These are phyloP conservation scores for Cyclospora cayetanensis DNA, from an alignment of 169 alveolate species.

Conservation along the genomic window DNA sequence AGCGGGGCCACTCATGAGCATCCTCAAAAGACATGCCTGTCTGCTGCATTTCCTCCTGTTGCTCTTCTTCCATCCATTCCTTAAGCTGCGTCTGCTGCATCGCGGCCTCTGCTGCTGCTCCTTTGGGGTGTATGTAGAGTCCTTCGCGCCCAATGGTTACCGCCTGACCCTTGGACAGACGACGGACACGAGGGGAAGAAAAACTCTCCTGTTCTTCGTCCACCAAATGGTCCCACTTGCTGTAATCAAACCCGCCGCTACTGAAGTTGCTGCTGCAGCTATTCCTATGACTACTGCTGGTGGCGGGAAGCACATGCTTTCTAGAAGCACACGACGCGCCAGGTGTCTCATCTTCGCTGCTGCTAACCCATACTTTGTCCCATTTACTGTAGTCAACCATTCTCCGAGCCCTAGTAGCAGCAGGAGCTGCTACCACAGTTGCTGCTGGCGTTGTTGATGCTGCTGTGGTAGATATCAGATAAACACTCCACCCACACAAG, in stretches of 20 bases:
- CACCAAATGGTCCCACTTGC: slow-evolving; percentile 46
- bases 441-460: background rate
- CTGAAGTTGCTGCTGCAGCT: slow-evolving; percentile 53
- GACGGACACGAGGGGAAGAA: slow-evolving; percentile 44
- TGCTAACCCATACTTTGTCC: slow-evolving; percentile 52
- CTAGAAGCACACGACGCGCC: background rate
- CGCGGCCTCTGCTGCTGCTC: slow-evolving; percentile 9
- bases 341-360: slow-evolving; percentile 48
- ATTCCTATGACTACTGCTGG: slow-evolving; percentile 14
- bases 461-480: background rate
- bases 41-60: background rate
- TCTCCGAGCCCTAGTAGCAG: slow-evolving; percentile 10
- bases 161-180: slow-evolving; percentile 27
- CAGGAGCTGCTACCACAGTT: slow-evolving; percentile 2
- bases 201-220: slow-evolving; percentile 7
- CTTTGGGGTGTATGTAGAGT: background rate
- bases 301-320: background rate
- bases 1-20: slow-evolving; percentile 71
- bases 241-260: slow-evolving; percentile 31
- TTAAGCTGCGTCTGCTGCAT: slow-evolving; percentile 28
- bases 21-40: slow-evolving; percentile 58
- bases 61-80: slow-evolving; percentile 41
- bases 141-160: slow-evolving; percentile 64
- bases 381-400: slow-evolving; percentile 73
- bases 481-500: too few relatives aligned